Base-by-base conservation (phyloP, 768 basidiomycete genomes). In the Amanita polypyramis region DNA sequence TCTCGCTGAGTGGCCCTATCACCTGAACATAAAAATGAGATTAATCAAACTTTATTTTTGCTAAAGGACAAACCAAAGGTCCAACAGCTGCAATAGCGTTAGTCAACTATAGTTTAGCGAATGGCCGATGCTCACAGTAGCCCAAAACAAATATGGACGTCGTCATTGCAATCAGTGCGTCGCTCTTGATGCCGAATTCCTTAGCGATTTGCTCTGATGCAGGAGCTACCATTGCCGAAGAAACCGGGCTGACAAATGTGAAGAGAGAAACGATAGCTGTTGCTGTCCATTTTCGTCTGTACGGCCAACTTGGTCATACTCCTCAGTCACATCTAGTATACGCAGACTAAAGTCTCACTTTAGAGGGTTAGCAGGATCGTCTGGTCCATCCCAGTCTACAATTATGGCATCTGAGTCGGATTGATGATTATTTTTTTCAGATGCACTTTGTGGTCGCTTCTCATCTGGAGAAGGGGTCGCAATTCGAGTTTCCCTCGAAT, bases 141-240 rank as follows among this genome's bases (percentile, higher is more conserved):
- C 74, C 83, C 38, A 73, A 49, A 21, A 72, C 58, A 39, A 70
- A 73, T 0, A 73, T 73, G 0, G 80, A 82, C 0, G 75, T 77
- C 21, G 72, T 74, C 63, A 89, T 72, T 1, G 75, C 76, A 15
- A 76, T 62, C 3, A 77, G 45, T 0, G 67, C 72, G 1, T 54
- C 51, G 55, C 58, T 77, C 7, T 70, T 77, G 21, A 86, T 71
- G 1, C 74, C 69, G 51, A 88, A 80, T 15, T 76, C 60, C 2
- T 58, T 49, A 11, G 69, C 79, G 0, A 89, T 55, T 45, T 77
- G 70, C 3, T 53, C 51, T 0, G 70, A 65, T 0, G 84, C 85
- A 0, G 85, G 85, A 0, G 86, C 80, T 1, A 86, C 66, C 78
- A 85, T 85, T 3, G 83, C 76, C 3, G 86, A 89, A 0, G 84